Evolutionary conservation across 2,329 filamentous ascomycete species (phyloP), one percentile per base, ranked within the genome.

Genomic region (Verticillium albo-atrum): DNA sequence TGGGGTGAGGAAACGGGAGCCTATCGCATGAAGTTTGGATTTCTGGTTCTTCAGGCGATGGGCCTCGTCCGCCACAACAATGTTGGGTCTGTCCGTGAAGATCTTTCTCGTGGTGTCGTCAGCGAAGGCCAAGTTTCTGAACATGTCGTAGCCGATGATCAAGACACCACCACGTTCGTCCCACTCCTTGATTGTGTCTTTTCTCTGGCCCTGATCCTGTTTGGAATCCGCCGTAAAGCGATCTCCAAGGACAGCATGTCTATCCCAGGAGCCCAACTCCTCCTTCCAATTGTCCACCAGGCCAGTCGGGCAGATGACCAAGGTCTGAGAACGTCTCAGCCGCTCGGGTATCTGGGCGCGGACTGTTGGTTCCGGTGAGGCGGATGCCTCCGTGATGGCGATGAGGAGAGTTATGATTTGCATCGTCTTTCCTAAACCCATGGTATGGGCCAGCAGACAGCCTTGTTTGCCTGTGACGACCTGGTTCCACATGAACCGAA

Each of bases 391-490:
- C 4, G 86, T 80, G 62, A 97, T 83, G 0, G 90, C 87, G 17
- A 90, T 82, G 6, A 97, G 81, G n/a, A 97, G 77, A 1, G 91
- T 90, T 61, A 97, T 91, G 6, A 92, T 85, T 75, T 97, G 92
- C 88, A 96, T 92, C 0, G 92, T 96, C 76, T 97, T 97, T 17
- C 92, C 92, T 2, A 97, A 76, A 1, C 93, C 93, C 92, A 97
- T 97, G 0, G 90, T 91, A 71, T 97, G 92, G 6, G 92, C 90
- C 23, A 97, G 79, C 14, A 96, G 80, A 68, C 91, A 96, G 2
- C 92, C 92, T 71, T 92, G 87, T 2, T 77, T 70, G 58, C 87
- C 82, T 32, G 82, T 80, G 6, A 94, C 84, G 52, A 97, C 77
- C 63, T 94, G 89, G 65, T 92, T 87, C 92, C 93, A 97, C 79